phyloP scores from a whole-genome alignment of 257 asterid genomes.

The Solanum pinnatisectum region DNA sequence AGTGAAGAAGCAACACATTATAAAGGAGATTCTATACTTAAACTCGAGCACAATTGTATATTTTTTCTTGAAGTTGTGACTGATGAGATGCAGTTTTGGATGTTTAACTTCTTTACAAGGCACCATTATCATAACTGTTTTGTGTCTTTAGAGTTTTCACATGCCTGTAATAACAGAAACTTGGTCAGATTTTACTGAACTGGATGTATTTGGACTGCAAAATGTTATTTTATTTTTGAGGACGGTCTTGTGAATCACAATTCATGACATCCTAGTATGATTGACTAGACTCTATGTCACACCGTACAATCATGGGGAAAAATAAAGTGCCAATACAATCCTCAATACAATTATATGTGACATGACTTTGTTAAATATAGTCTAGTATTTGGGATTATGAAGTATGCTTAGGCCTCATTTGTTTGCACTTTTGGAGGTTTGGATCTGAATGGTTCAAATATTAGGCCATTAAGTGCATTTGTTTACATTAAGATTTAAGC shows the following conservation, averaged over 20 bases:
- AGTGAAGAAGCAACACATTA: neutral
- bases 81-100: neutral
- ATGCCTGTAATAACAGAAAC: neutral
- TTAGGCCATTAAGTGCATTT: neutral
- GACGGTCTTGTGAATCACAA: neutral
- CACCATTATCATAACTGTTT: neutral
- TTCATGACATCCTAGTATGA: neutral
- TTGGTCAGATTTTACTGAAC: neutral
- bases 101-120: neutral
- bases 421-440: neutral
- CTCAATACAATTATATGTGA: neutral
- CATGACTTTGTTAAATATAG: neutral
- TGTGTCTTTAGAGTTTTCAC: neutral
- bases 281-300: neutral
- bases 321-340: neutral
- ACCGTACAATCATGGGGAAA: neutral
- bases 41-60: neutral
- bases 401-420: neutral
- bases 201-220: neutral
- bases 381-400: neutral
- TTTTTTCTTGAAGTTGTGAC: neutral
- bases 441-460: neutral
- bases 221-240: neutral
- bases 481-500: neutral
- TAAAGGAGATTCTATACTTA: neutral